Evolutionary conservation across 2,329 filamentous ascomycete species (phyloP).

Genomic region (Claviceps pazoutovae): DNA sequence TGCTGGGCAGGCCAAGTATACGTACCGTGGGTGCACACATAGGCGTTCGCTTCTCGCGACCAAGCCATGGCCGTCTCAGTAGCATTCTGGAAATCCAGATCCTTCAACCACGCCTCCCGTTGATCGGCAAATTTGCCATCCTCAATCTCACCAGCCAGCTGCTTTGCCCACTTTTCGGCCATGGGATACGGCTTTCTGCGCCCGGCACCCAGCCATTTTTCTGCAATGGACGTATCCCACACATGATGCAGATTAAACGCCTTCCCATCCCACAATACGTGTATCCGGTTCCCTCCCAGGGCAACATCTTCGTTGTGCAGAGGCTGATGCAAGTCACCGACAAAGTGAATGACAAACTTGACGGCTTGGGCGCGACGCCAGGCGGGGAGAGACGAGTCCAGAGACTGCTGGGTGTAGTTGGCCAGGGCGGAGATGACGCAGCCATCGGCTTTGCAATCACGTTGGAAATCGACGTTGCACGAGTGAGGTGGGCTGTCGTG

Average conservation of each 20-base stretch:
- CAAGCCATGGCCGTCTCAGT: constrained; percentile 44
- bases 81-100: constrained; percentile 40
- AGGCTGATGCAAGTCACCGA: constrained; percentile 58
- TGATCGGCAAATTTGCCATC: constrained; percentile 38
- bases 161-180: constrained; percentile 42
- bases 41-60: constrained; percentile 49
- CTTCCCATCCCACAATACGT: constrained; percentile 44
- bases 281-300: constrained; percentile 54
- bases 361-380: constrained; percentile 42
- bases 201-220: constrained; percentile 46
- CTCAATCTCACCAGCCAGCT: constrained; percentile 39
- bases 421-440: constrained; percentile 47
- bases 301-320: constrained; percentile 51
- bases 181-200: constrained; percentile 33
- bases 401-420: constrained; percentile 44
- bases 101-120: constrained; percentile 40
- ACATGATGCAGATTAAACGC: constrained; percentile 55
- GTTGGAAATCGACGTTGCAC: constrained; percentile 43
- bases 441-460: constrained; percentile 48
- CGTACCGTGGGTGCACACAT: constrained; percentile 48
- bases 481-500: constrained; percentile 44
- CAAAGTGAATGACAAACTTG: constrained; percentile 55
- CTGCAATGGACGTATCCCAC: constrained; percentile 59
- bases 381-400: constrained; percentile 29
- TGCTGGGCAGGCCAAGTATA: constrained; percentile 1